Conservation (phyloP, 1,284 basidiomycete genomes). For the Trichosporon faecale region DNA sequence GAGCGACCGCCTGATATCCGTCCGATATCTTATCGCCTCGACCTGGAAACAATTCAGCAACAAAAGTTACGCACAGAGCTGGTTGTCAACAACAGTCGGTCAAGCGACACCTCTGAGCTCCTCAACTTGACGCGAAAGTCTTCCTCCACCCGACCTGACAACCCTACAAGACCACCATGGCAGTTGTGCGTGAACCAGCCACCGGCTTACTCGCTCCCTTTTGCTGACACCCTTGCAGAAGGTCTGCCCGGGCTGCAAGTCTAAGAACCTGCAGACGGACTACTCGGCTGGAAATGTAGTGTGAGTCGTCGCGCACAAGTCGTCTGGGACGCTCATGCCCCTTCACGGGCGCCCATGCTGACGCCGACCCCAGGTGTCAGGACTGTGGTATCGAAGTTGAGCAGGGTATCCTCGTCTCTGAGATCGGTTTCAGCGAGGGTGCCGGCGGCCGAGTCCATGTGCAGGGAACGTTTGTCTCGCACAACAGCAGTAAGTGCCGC, state of each 20-base stretch:
- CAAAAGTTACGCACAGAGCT: neutral
- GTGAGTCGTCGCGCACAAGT: constrained; percentile 27
- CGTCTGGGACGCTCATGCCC: neutral
- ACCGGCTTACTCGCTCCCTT: neutral
- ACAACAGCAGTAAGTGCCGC: constrained; percentile 74
- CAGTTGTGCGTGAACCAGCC: neutral
- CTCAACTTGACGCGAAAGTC: neutral
- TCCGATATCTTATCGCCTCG: constrained; percentile 1
- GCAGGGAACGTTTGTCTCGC: constrained; percentile 89
- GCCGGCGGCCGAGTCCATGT: constrained; percentile 90
- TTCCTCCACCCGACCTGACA: neutral
- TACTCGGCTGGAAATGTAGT: constrained; percentile 36
- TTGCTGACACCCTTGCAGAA: constrained; percentile 23
- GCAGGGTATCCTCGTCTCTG: constrained; percentile 89
- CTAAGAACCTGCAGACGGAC: constrained; percentile 34
- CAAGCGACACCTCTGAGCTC: neutral
- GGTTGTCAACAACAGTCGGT: neutral
- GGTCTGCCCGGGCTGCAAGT: constrained; percentile 36
- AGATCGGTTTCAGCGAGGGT: constrained; percentile 92
- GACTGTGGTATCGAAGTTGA: constrained; percentile 85
- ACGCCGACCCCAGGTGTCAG: constrained; percentile 59
- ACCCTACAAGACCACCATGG: neutral
- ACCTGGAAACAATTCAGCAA: neutral
- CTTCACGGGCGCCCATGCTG: neutral
- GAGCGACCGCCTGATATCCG: neutral